Conservation (phyloP, 495 filamentous ascomycete species). For the Neurospora terricola region DNA sequence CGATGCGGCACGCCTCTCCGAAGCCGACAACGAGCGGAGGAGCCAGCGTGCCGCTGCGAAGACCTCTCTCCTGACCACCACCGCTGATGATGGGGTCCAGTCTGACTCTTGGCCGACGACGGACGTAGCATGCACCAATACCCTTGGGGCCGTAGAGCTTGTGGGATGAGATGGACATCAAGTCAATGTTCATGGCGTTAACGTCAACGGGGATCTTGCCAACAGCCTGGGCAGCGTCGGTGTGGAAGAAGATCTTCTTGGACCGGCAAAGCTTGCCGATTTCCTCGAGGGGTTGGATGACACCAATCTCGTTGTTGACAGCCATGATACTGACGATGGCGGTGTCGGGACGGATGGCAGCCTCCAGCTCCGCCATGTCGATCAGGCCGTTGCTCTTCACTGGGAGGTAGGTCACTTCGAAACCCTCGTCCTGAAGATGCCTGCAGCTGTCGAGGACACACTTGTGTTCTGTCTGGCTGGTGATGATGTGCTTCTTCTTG, state of each 20-base stretch:
- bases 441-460: slow-evolving; percentile 95
- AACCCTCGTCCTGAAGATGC: slow-evolving; percentile 94
- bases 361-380: slow-evolving; percentile 76
- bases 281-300: slow-evolving; percentile 88
- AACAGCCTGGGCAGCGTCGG: slow-evolving; percentile 92
- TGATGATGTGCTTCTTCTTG: slow-evolving; percentile 98
- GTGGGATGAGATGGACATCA: slow-evolving; percentile 98
- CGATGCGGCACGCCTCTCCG: slow-evolving; percentile 89
- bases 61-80: slow-evolving; percentile 88
- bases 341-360: slow-evolving; percentile 84
- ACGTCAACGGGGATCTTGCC: slow-evolving; percentile 96
- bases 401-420: slow-evolving; percentile 89
- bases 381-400: slow-evolving; percentile 78
- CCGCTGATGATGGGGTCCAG: slow-evolving; percentile 94
- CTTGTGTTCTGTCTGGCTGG: slow-evolving; percentile 96
- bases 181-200: slow-evolving; percentile 90
- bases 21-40: slow-evolving; percentile 85
- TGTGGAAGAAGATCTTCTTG: slow-evolving; percentile 97
- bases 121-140: slow-evolving; percentile 91
- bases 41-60: slow-evolving; percentile 88
- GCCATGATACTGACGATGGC: slow-evolving; percentile 93
- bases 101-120: slow-evolving; percentile 82
- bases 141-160: slow-evolving; percentile 99
- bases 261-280: slow-evolving; percentile 86
- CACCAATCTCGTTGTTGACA: slow-evolving; percentile 98